Conservation (phyloP, 148 eudicot species). For the Chenopodium quinoa region DNA sequence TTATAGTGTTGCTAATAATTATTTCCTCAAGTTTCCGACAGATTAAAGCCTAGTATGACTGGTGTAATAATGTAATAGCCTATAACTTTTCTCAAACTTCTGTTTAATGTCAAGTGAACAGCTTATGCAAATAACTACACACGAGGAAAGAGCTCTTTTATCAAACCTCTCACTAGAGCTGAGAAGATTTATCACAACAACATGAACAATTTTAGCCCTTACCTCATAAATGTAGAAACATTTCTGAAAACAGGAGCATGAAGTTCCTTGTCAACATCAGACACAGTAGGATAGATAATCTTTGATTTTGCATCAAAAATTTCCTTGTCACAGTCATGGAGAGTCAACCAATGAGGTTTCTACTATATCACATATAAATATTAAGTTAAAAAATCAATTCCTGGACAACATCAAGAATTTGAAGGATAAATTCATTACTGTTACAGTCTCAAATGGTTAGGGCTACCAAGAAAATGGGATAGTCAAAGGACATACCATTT, state of each 20-base stretch:
- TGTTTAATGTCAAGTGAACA: no score
- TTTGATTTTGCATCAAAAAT: constrained; percentile 59
- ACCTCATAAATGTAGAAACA: constrained; percentile 78
- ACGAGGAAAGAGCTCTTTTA: neutral
- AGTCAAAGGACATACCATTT: constrained; percentile 53
- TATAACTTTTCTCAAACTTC: neutral
- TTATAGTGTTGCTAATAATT: neutral
- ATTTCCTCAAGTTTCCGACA: neutral
- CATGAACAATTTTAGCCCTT: neutral
- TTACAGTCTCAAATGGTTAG: neutral
- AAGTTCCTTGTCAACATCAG: constrained; percentile 48
- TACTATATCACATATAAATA: constrained; percentile 36
- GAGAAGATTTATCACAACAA: neutral
- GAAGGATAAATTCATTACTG: neutral
- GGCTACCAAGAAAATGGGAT: neutral
- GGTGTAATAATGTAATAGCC: neutral
- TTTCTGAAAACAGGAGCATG: constrained; percentile 77
- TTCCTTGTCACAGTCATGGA: constrained; percentile 70
- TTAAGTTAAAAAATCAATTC: constrained; percentile 7
- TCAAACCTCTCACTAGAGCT: neutral
- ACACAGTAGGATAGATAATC: constrained; percentile 48
- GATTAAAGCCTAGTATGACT: neutral
- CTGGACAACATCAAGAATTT: neutral
- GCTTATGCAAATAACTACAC: neutral
- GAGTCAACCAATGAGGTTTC: constrained; percentile 73